These are phyloP conservation scores for Epipyxis sp. DNA, from an alignment of 108 stramenopile species.

Conservation along the genomic window DNA sequence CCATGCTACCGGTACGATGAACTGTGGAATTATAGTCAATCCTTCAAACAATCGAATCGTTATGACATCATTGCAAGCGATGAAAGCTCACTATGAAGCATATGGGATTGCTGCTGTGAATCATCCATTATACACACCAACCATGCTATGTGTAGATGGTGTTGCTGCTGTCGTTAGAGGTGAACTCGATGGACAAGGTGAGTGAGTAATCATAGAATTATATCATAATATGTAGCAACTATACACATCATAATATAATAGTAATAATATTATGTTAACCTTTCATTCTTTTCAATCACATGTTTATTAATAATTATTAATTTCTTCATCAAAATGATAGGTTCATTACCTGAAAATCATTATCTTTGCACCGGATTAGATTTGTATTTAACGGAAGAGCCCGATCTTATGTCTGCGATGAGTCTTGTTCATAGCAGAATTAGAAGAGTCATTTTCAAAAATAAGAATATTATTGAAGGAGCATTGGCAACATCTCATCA, in stretches of 20 bases:
- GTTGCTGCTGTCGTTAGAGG: not conserved
- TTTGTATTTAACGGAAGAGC: constrained; percentile 53
- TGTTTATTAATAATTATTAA: not conserved
- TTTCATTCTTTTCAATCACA: not conserved
- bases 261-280: no score
- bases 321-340: not conserved
- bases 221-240: no score
- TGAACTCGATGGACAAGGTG: not conserved
- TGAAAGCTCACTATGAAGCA: not conserved
- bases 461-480: constrained; percentile 32
- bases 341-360: constrained; percentile 9
- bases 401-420: constrained; percentile 59
- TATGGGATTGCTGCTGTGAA: not conserved
- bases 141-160: not conserved
- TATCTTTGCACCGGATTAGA: constrained; percentile 63
- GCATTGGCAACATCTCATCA: constrained; percentile 33
- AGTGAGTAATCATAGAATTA: no score
- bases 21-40: not conserved
- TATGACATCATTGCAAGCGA: not conserved
- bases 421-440: constrained; percentile 59
- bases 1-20: no score
- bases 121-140: not conserved
- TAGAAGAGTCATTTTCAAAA: constrained; percentile 47
- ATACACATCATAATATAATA: no score
- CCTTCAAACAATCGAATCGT: not conserved